Base-by-base conservation (phyloP, 2,329 filamentous ascomycete species). In the Talaromyces pinophilus region DNA sequence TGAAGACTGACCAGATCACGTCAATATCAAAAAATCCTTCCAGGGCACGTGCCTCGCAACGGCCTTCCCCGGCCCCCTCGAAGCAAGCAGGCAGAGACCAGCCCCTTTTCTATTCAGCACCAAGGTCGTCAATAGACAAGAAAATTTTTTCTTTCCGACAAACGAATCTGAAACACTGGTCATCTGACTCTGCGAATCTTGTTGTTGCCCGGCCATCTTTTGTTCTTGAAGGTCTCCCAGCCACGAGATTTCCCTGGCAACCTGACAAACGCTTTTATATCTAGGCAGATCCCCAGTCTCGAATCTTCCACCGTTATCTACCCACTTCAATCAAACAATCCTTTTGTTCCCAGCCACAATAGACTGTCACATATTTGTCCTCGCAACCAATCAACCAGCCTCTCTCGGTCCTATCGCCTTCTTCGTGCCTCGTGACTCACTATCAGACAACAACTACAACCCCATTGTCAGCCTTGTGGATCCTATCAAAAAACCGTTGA, bases 341-440 rank as follows among this genome's bases (percentile, higher is more conserved):
- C 19, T 28, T 59, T 6, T 59, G 40, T 35, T n/a, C 57, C 57
- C 55, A 59, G 19, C 33, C 55, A 59, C 55, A 40, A 59, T 59
- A 17, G 2, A 22, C 33, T 60, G 10, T 7, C 11, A 11, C 38
- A 38, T 60, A 13, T 6, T 46, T 25, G 22, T 6, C 25, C 35
- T n/a, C 30, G 22, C 57, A 8, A 6, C 35, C 35, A 59, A 42
- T 35, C 38, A 25, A 30, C 55, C 33, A 40, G 55, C 33, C 17
- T 42, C 35, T 11, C 19, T 17, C 8, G 15, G 15, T 40, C 10
- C 57, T 1, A 44, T n/a, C 22, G 8, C 35, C 28, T 44, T 46
- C 40, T 46, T 46, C 38, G 15, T 40, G 33, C n/a, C 38, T 42
- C 38, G 57, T 59, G 57, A 8, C 38, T 60, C 40, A 17, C 57